Evolutionary conservation across 768 basidiomycete species (phyloP), one percentile per base, ranked within the genome.

Genomic region (Boletellus ananiceps): DNA sequence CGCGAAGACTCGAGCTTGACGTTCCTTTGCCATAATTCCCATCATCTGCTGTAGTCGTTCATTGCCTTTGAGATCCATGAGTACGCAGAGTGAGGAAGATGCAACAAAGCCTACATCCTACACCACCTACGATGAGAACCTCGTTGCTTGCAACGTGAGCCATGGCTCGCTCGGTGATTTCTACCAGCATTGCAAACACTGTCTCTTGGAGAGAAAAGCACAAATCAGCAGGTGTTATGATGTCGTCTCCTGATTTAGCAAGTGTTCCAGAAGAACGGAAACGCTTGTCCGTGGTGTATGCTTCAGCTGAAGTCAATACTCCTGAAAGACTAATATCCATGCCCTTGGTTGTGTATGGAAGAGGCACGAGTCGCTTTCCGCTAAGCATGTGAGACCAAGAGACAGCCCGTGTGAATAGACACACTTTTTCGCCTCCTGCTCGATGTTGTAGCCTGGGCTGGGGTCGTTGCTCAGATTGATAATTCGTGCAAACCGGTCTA

Each of bases 241-340:
- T 76, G 59, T 93, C 86, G 18, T 77, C 73, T 19, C 78, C 60
- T 25, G 51, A 9, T 55, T 73, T 73, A n/a, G 54, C 57, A 5
- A 57, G 62, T 16, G 57, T 47, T 13, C 70, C 74, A 29, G 74
- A 69, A 14, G 77, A 60, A n/a, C 83, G 77, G 74, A 77, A 97
- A n/a, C 86, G 81, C 64, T 86, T 88, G 71, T 97, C 93, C 46
- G 70, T 58, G 4, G 92, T 96, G 61, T 91, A 93, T 2, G 86
- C 83, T 70, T 98, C 96, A 8, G 82, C 80, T 2, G 92, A 83
- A 4, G 90, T 86, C 37, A 98, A 71, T 49, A 99, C 84, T 1
- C 96, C 96, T n/a, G 94, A 94, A 53, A 99, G 75, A 57, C 93
- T 89, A 56, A 98, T 71, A 65, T 99, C 96, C 96, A 99, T 99